Conservation (phyloP, 1,284 basidiomycete species). For the Cryptococcus floricola region DNA sequence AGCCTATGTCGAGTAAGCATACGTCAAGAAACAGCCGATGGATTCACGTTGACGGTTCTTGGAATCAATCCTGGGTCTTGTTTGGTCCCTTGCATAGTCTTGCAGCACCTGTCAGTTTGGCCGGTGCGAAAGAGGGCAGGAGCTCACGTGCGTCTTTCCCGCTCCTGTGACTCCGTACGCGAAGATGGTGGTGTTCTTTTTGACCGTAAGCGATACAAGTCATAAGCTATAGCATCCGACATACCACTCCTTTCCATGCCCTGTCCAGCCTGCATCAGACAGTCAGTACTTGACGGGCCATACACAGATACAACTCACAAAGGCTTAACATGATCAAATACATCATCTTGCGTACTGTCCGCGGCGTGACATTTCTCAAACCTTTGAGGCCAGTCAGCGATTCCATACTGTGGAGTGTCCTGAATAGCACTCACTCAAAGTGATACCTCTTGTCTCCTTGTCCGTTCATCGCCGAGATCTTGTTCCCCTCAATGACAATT, state of each 20-base stretch:
- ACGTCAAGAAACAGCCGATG: background rate
- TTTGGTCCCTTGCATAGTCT: slow-evolving; percentile 76
- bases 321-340: slow-evolving; percentile 23
- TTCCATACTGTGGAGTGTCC: no score
- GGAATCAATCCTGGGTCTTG: slow-evolving; percentile 71
- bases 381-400: slow-evolving; percentile 2
- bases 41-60: slow-evolving; percentile 61
- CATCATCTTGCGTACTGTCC: slow-evolving; percentile 21
- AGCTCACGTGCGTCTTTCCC: slow-evolving; percentile 39
- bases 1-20: slow-evolving; percentile 42
- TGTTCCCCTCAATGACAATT: slow-evolving; percentile 14
- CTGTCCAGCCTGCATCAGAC: slow-evolving; percentile 16
- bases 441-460: slow-evolving; percentile 14
- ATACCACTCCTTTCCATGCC: slow-evolving; percentile 26
- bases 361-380: slow-evolving; percentile 25
- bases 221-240: background rate
- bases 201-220: background rate
- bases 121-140: background rate
- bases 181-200: slow-evolving; percentile 32
- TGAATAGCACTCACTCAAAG: slow-evolving; percentile 10
- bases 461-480: slow-evolving; percentile 10
- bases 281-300: background rate
- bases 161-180: slow-evolving; percentile 39
- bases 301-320: slow-evolving; percentile 18
- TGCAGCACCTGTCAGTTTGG: background rate